These are phyloP conservation scores for Komagataea norvegica DNA, from an alignment of 1,139 yeast genomes.

Conservation along the genomic window DNA sequence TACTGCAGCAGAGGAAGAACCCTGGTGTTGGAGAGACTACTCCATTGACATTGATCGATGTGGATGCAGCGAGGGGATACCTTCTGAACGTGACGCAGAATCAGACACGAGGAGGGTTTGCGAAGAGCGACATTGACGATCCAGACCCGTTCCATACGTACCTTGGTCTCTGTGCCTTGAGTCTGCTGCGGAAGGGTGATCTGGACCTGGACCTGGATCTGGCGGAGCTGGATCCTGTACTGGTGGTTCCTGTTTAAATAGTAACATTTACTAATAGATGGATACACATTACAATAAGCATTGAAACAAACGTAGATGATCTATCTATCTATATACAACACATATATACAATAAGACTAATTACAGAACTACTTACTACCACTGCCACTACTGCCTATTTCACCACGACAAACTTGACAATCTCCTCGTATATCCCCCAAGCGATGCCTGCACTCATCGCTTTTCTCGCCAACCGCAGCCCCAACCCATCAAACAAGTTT, in stretches of 20 bases:
- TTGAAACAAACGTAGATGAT: constrained; percentile 1
- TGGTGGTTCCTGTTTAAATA: constrained; percentile 22
- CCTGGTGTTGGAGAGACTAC: constrained; percentile 30
- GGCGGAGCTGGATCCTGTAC: constrained; percentile 22
- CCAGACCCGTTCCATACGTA: constrained; percentile 74
- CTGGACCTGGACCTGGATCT: constrained; percentile 14
- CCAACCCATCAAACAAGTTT: constrained; percentile 76
- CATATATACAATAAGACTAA: background rate
- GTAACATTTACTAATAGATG: too few species aligned
- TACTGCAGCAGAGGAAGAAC: too few species aligned
- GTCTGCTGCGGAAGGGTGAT: constrained; percentile 33
- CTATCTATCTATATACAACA: background rate
- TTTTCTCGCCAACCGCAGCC: constrained; percentile 76
- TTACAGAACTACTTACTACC: background rate
- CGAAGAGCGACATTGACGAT: constrained; percentile 54
- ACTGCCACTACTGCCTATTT: background rate
- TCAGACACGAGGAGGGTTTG: constrained; percentile 75
- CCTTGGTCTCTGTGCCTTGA: constrained; percentile 54
- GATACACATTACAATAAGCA: background rate
- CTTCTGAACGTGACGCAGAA: constrained; percentile 62
- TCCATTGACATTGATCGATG: constrained; percentile 41
- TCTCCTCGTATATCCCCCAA: constrained; percentile 94
- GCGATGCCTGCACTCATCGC: constrained; percentile 92
- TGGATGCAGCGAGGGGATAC: constrained; percentile 37
- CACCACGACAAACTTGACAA: constrained; percentile 5